Base-by-base conservation (phyloP, 1,139 yeast genomes). In the Insectozyma bohioensis region DNA sequence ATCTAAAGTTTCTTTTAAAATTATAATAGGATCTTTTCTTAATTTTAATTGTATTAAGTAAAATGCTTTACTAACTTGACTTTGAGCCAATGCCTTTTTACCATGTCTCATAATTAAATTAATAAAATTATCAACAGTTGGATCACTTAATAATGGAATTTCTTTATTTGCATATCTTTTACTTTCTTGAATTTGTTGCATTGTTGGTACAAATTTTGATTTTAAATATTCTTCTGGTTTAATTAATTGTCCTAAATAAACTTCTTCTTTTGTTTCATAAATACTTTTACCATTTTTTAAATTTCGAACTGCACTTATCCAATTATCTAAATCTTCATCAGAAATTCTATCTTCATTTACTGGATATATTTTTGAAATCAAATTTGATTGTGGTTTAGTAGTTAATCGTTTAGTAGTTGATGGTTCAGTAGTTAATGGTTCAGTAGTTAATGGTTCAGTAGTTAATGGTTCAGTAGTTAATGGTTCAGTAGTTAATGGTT, bases 61-160 rank as follows among this genome's bases (percentile, higher is more conserved):
- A 36, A 92, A 67, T 1, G 97, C 95, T 53, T 83, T 75, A 36
- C 83, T 75, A 42, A 94, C 72, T 34, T 74, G 69, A 49, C 75
- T 82, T 54, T 82, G 84, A 1, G 98, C 97, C 34, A 72, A 67
- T 34, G 87, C 78, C 58, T 90, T 92, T 58, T 82, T 80, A 31
- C 99, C 99, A 52, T 86, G 81, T 53, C 87, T 79, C 98, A 94
- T 94, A 40, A 92, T 80, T 63, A 88, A 73, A 56, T 90, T 87
- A 36, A 86, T 80, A 49, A 92, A 75, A 47, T 85, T 85, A 34
- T 81, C 80, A 34, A 92, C 72, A 20, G 82, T 75, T 11, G 85
- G 83, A 47, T 90, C 95, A 21, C 67, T 62, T 47, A 72, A 67
- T 16, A 67, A 55, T 12, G 96, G 95, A 21, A 86, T 63, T 13